Base-by-base conservation (phyloP, 2,329 filamentous ascomycete genomes). In the Aureobasidium sp. region DNA sequence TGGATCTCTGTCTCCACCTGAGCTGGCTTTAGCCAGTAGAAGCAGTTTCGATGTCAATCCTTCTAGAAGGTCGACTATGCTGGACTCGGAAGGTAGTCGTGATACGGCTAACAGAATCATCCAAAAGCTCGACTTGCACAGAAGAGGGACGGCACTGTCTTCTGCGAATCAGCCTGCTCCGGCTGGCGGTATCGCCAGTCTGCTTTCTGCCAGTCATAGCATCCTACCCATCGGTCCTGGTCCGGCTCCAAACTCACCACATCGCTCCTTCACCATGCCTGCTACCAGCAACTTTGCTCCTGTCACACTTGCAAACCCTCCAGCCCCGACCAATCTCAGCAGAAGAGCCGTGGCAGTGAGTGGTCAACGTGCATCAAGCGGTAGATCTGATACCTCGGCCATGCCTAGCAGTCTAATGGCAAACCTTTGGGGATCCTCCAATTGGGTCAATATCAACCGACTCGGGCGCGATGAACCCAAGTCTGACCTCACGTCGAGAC, bases 21-120 rank as follows among this genome's bases (percentile, higher is more conserved):
- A 85, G 0, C 48, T 68, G n/a, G 77, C 76, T 20, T 67, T 83
- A 17, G 77, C 79, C 2, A 75, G 83, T 6, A 85, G 90, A 59
- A 81, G 82, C 64, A 96, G 90, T 73, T 85, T 89, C 66, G 92
- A 97, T 72, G 78, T 90, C 56, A 63, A 47, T 26, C 41, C 62
- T 32, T 66, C 68, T 9, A 67, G 71, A 39, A 67, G 71, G 51
- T 76, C 78, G 5, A 82, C 82, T 47, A 78, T 75, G n/a, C 65
- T 79, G 9, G 82, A 84, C 17, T 85, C 87, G 34, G 89, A 94
- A 69, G 86, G 85, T 66, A 83, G 87, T 62, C 83, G 89, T 64
- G 91, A 95, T 64, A 91, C 94, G 73, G 89, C 90, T 9, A 85
- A 90, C 23, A 86, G 92, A 64, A 91, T 97, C 66, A 97, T 97